Base-by-base conservation (phyloP, 2,329 filamentous ascomycete genomes). In the Epichloe brachyelytri region DNA sequence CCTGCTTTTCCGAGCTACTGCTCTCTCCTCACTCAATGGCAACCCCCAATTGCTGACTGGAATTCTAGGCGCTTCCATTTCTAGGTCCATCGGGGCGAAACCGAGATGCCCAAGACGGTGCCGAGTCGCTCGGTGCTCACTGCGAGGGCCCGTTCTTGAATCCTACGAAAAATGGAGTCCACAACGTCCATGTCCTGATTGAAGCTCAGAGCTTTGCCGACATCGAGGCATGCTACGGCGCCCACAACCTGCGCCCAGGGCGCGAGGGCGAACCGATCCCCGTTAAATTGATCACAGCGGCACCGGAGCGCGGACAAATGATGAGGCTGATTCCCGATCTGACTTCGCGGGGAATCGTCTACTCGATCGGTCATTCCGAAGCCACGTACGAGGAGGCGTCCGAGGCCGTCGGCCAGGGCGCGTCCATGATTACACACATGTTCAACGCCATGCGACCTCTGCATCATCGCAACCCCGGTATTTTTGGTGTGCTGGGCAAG, bases 381-480 rank as follows among this genome's bases (percentile, higher is more conserved):
- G 86, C 88, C 14, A 88, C 85, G 0, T 95, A 91, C 63, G 87
- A 94, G 66, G 77, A 91, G 63, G 88, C 86, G 1, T 80, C 83
- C 4, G 69, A 72, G 4, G 86, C 86, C 19, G 78, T 93, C 3
- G 73, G 71, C n/a, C 76, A 81, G 6, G 89, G 89, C 48, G 87
- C 86, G 2, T 86, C 79, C 46, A 95, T 94, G 87, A 86, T 95
- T 57, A 95, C 89, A 0, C 89, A 95, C 62, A 75, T 95, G 1
- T 95, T 95, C 78, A 95, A 95, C 65, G 89, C 89, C 26, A 95
- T 95, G 89, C 78, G 83, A 1, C 88, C 88, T 14, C 79, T 95
- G 48, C 87, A 93, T 65, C 88, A 96, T 72, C 85, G 90, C 52
- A 89, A 95, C 66, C 89, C 90, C 0, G 89, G 89, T 38, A 82